Conservation (phyloP, 805 yeast genomes). For the Saccharomycopsis fermentans region DNA sequence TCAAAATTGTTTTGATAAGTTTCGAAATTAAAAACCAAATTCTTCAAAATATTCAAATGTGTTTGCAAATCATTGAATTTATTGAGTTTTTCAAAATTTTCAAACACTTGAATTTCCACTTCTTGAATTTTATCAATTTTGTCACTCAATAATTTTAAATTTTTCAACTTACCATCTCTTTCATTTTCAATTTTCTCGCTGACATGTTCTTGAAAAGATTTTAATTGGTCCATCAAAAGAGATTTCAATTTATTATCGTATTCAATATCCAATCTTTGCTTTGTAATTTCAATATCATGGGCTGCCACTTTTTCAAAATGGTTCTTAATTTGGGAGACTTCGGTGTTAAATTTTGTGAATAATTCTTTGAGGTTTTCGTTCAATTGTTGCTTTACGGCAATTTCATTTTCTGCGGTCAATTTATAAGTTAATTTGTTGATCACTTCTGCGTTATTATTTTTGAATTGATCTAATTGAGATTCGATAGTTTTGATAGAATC, state of each 20-base stretch:
- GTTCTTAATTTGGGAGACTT: constrained; percentile 48
- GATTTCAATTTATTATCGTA: constrained; percentile 65
- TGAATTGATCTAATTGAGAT: constrained; percentile 17
- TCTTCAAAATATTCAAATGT: constrained; percentile 21
- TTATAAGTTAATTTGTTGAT: constrained; percentile 17
- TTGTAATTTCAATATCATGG: constrained; percentile 59
- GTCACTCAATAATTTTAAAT: constrained; percentile 48
- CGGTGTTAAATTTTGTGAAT: constrained; percentile 49
- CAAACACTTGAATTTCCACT: constrained; percentile 36
- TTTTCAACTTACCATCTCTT: constrained; percentile 69
- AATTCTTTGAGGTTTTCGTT: constrained; percentile 48
- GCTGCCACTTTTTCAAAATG: constrained; percentile 48
- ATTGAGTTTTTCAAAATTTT: constrained; percentile 31
- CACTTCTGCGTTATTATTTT: constrained; percentile 6
- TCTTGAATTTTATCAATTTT: constrained; percentile 48
- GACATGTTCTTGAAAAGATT: constrained; percentile 51
- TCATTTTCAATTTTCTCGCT: constrained; percentile 54
- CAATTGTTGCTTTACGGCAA: constrained; percentile 33
- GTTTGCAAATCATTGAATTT: constrained; percentile 29
- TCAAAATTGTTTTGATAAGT: constrained; percentile 20
- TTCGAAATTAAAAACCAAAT: constrained; percentile 9
- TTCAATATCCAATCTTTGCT: constrained; percentile 52
- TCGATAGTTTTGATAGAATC: constrained; percentile 20
- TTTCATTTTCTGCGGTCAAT: constrained; percentile 24
- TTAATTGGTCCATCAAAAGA: constrained; percentile 58